Base-by-base conservation (phyloP, 1,284 basidiomycete genomes). In the Lignosus rhinocerotis region DNA sequence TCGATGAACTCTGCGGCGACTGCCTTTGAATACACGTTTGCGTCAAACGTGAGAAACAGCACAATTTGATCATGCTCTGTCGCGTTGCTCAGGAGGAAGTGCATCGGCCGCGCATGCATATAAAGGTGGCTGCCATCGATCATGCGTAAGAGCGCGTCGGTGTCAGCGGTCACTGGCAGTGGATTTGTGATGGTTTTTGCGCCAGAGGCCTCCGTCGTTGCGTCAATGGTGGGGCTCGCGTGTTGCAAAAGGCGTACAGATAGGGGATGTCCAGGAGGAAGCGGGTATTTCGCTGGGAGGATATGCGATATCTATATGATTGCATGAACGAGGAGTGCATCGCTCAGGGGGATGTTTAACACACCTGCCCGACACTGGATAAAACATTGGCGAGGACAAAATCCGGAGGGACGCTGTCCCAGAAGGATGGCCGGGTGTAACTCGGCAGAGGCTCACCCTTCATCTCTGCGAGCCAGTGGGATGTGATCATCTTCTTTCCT, bases 291-390 rank as follows among this genome's bases (percentile, higher is more conserved):
- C 7, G 38, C 31, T 8, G 65, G 65, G 5, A 59, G 32, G 31
- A 66, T 43, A 16, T 50, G 21, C 2, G 61, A 54, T 51, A 64
- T 14, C n/a, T 33, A 46, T 33, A 19, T 12, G 6, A 19, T n/a
- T 45, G n/a, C n/a, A 19, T 30, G 33, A 47, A 25, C 11, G 44
- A 45, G 19, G 11, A 19, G 19, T 32, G 16, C 14, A 32, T 47
- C 14, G 1, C 12, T 39, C 14, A 39, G 12, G 14, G 14, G n/a
- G 3, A n/a, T 36, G n/a, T 39, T n/a, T 30, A n/a, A 67, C 75
- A 61, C 45, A 81, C 81, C 69, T 80, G 78, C n/a, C 80, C 80
- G 25, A 81, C 71, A 56, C 77, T 81, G 11, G 80, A 79, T 9
- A 61, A 30, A 21, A 78, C 80, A 6, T 42, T 48, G 2, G 57